These are phyloP conservation scores for Xylariaceae sp. DNA, from an alignment of 2,329 filamentous ascomycete genomes.

Conservation along the genomic window DNA sequence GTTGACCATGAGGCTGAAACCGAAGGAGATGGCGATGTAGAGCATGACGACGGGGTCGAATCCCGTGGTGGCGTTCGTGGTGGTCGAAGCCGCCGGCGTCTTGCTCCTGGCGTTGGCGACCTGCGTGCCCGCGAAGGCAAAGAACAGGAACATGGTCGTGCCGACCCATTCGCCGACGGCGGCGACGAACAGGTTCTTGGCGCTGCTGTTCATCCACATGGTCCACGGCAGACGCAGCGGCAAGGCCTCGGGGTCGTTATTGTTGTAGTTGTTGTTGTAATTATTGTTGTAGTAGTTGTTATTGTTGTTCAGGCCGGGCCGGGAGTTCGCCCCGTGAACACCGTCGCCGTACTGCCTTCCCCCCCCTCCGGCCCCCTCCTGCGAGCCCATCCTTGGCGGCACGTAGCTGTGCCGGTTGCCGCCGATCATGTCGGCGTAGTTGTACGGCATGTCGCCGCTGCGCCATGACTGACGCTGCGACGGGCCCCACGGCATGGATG, in stretches of 20 bases:
- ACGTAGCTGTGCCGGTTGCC: constrained; percentile 8
- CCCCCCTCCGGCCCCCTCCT: not conserved
- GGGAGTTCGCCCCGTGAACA: not conserved
- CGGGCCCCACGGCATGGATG: too few species aligned
- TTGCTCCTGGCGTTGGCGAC: constrained; percentile 27
- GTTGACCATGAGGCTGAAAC: constrained; percentile 27
- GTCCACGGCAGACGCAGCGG: constrained; percentile 34
- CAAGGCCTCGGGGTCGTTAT: not conserved
- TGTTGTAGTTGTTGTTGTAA: too few species aligned
- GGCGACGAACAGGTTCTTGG: constrained; percentile 36
- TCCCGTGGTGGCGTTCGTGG: constrained; percentile 7
- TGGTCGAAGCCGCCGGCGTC: constrained; percentile 5
- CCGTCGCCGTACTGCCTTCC: not conserved
- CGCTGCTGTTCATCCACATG: constrained; percentile 38
- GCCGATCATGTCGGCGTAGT: constrained; percentile 11
- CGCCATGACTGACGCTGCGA: constrained; percentile 6
- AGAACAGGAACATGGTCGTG: constrained; percentile 36
- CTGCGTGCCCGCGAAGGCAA: constrained; percentile 33
- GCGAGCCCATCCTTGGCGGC: constrained; percentile 7
- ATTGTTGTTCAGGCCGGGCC: not conserved
- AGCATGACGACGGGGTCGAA: constrained; percentile 15
- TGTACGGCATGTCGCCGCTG: constrained; percentile 9
- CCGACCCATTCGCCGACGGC: constrained; percentile 31
- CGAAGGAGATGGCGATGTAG: constrained; percentile 28
- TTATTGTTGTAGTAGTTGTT: not conserved